Evolutionary conservation across 2,329 filamentous ascomycete genomes (phyloP), one percentile per base, ranked within the genome.

Genomic region (Knufia petricola): DNA sequence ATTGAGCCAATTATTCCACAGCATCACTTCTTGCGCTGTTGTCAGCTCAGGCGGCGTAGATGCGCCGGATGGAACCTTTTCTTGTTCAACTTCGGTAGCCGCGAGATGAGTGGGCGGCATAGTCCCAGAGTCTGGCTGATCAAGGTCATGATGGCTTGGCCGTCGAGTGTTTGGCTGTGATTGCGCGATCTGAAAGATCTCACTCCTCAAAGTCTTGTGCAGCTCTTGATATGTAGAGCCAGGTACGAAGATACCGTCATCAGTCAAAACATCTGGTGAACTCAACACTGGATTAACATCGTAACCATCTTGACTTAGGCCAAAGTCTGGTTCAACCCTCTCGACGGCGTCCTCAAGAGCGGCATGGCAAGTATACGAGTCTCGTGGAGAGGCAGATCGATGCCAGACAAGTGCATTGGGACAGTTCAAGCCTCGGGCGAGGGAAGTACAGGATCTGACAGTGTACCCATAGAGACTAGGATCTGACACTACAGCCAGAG

Each of bases 151-250:
- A 10, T 54, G 26, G 46, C 40, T 55, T 41, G 58, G 63, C 3
- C 53, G 40, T 1, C 57, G 57, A 38, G 66, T 70, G 1, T 68
- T 66, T 0, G 58, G 62, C 49, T 63, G 65, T 1, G 71, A 68
- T 4, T 64, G 63, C 2, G 67, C 68, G 19, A 71, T 70, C 24
- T 69, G 67, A 15, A 74, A 67, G 19, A 73, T 64, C 20, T 69
- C 66, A 40, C 70, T 67, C 13, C 70, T 63, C 1, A 74, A 55
- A 1, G 69, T 69, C 1, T 68, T 69, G 48, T 73, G 70, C 1
- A 72, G 59, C 36, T 71, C 69, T 46, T 71, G 68, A 31, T 73
- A 74, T 1, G 67, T 65, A 1, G 70, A 72, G 1, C 70, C 71
- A 1, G 71, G 70, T 2, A 71, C 53, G 50, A 74, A 74, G 17